Conservation (phyloP, 495 filamentous ascomycete species). For the Rostrohypoxylon terebratum region DNA sequence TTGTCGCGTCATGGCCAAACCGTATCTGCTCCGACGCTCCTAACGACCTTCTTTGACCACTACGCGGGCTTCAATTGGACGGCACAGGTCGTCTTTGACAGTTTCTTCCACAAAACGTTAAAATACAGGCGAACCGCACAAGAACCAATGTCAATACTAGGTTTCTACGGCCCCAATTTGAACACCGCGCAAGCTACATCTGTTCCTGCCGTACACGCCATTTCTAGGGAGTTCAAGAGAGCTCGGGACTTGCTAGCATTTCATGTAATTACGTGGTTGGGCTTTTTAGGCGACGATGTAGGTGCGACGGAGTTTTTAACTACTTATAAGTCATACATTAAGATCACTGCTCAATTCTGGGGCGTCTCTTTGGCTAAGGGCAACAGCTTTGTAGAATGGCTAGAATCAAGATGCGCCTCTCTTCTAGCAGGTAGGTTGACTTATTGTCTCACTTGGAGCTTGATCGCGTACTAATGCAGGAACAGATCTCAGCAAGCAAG, state of each 20-base stretch:
- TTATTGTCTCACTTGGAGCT: neutral
- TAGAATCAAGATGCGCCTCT: constrained; percentile 63
- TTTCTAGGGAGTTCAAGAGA: constrained; percentile 62
- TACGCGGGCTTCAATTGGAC: constrained; percentile 68
- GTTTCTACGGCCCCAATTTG: constrained; percentile 63
- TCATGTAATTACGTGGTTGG: constrained; percentile 54
- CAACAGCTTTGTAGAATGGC: constrained; percentile 62
- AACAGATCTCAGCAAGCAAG: constrained; percentile 60
- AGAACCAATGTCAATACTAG: constrained; percentile 68
- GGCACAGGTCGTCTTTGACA: constrained; percentile 62
- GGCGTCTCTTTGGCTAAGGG: constrained; percentile 60
- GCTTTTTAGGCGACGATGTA: constrained; percentile 50
- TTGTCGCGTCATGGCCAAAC: constrained; percentile 43
- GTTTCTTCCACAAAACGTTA: constrained; percentile 58
- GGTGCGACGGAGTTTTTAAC: constrained; percentile 58
- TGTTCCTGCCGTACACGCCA: constrained; percentile 56
- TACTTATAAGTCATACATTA: constrained; percentile 61
- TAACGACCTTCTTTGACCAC: constrained; percentile 67
- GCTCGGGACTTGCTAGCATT: constrained; percentile 53
- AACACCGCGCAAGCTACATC: constrained; percentile 66
- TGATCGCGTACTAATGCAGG: constrained; percentile 28
- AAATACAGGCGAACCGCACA: constrained; percentile 61
- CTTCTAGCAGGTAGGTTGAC: constrained; percentile 61
- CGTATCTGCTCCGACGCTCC: constrained; percentile 55
- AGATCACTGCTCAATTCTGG: constrained; percentile 68